A percentile compares a stretch with the other conserved stretches of the same genome.
Evolutionary conservation across 2,329 filamentous ascomycete genomes (phyloP).

Genomic region (Plenodomus biglobosus): DNA sequence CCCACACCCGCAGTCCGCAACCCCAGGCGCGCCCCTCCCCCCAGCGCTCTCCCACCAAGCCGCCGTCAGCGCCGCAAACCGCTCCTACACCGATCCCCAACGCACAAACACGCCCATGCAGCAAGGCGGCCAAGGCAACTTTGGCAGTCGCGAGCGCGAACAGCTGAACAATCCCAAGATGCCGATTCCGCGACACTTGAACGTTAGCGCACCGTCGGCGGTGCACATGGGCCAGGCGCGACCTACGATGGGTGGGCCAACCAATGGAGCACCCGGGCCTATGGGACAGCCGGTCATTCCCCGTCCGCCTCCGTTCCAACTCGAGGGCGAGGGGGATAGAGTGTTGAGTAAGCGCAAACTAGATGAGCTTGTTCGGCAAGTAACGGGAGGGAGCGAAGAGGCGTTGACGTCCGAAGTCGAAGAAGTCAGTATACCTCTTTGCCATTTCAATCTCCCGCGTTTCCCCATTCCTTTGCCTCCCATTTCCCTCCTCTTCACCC

Average conservation of each 20-base stretch:
- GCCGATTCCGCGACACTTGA: constrained; percentile 79
- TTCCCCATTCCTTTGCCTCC: too few species aligned
- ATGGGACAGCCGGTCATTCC: constrained; percentile 84
- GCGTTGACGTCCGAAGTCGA: constrained; percentile 88
- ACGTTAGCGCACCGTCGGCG: constrained; percentile 69
- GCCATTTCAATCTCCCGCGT: neutral
- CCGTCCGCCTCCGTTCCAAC: constrained; percentile 78
- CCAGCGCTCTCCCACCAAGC: constrained; percentile 49
- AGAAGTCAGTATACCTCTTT: constrained; percentile 61
- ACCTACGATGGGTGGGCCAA: constrained; percentile 80
- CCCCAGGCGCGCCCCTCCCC: constrained; percentile 32
- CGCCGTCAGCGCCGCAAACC: constrained; percentile 47
- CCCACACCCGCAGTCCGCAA: constrained; percentile 42
- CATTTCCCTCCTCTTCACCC: too few species aligned
- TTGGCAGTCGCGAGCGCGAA: constrained; percentile 43
- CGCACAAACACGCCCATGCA: constrained; percentile 41
- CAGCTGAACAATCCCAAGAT: constrained; percentile 63
- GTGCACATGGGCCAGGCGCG: constrained; percentile 71
- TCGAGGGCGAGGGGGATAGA: constrained; percentile 89
- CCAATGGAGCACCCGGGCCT: constrained; percentile 74
- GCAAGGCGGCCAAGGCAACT: constrained; percentile 32
- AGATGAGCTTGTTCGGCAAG: constrained; percentile 90
- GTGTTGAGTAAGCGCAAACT: constrained; percentile 98
- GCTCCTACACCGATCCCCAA: constrained; percentile 41
- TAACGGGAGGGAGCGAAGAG: constrained; percentile 81